Evolutionary conservation across 768 basidiomycete genomes (phyloP), one percentile per base, ranked within the genome.

Genomic region (Tulasnella sp.): DNA sequence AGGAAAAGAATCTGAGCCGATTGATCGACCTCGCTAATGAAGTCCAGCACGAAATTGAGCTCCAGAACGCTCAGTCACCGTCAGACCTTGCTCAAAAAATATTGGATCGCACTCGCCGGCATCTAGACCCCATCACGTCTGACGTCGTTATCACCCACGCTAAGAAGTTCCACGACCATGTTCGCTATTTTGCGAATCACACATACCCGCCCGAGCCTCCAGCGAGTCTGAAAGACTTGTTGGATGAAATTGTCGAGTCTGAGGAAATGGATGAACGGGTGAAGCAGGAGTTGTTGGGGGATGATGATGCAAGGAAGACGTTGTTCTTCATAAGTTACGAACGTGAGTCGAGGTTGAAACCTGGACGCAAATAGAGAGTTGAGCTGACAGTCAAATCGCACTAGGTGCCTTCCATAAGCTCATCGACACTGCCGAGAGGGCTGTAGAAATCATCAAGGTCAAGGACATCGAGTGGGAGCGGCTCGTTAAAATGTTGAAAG

Each of bases 271-370:
- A 81, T 19, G 83, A 84, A 58, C 72, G 78, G 36, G 72, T 83
- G 52, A 86, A 85, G 80, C 37, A 77, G 70, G 86, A 87, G 78
- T 82, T 88, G 8, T 79, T 88, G 79, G 80, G 82, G 40, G 87
- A 88, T 68, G 80, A 78, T 0, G 85, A 85, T 64, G 81, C 85
- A 4, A 81, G 86, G 25, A 85, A 84, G 81, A 87, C 83, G 1
- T 71, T 87, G 31, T 82, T 87, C 78, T 81, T 84, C 79, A 80
- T 88, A 19, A 85, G 84, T 45, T 82, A 88, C 25, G 87, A 88
- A 80, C 75, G 77, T 74, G 71, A 68, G 58, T 64, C n/a, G n/a
- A n/a, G n/a, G n/a, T 34, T 64, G 29, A 64, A 34, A 22, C 22
- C 58, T 4, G 7, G 42, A 31, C 17, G 11, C 69, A 36, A 69